Percentiles rank a stretch among this genome's conserved stretches.
These are phyloP conservation scores for Penstemon eatonii DNA, from an alignment of 257 asterid species.

Conservation along the genomic window DNA sequence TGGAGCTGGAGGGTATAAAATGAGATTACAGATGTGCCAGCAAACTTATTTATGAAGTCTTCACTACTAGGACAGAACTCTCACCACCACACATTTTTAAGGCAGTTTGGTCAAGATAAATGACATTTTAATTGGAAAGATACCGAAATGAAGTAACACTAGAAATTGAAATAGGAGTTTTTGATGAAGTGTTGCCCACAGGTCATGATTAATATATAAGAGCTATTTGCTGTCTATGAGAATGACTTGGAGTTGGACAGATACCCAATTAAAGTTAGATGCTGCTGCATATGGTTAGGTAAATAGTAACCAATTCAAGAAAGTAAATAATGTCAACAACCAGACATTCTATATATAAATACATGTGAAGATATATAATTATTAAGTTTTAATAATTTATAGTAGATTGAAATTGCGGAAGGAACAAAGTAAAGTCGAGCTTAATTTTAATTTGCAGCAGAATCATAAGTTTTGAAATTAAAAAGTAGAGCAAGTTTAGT, in stretches of 20 bases:
- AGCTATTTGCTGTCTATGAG: slow-evolving; percentile 38
- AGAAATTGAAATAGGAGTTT: not conserved
- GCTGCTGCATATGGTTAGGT: slow-evolving; percentile 18
- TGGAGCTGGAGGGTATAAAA: slow-evolving; percentile 24
- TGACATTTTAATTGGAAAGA: not conserved
- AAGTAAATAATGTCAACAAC: not conserved
- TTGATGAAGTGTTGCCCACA: slow-evolving; percentile 18
- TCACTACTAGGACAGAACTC: not conserved
- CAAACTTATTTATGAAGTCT: slow-evolving; percentile 25
- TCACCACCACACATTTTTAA: slow-evolving; percentile 34
- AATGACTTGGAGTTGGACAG: slow-evolving; percentile 40
- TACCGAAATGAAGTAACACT: not conserved
- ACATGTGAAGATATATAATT: not conserved
- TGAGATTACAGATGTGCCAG: slow-evolving; percentile 22
- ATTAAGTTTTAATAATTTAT: too few relatives aligned
- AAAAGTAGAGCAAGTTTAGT: slow-evolving; percentile 2
- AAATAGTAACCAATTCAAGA: not conserved
- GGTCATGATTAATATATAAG: slow-evolving; percentile 29
- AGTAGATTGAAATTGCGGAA: not conserved
- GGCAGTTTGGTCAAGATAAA: slow-evolving; percentile 40
- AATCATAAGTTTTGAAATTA: not conserved
- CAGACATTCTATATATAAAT: not conserved
- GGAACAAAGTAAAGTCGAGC: not conserved
- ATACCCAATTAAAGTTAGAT: slow-evolving; percentile 2
- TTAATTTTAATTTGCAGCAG: slow-evolving; percentile 12